Evolutionary conservation across 2,329 filamentous ascomycete species (phyloP).

Genomic region (Aspergillus ruber): DNA sequence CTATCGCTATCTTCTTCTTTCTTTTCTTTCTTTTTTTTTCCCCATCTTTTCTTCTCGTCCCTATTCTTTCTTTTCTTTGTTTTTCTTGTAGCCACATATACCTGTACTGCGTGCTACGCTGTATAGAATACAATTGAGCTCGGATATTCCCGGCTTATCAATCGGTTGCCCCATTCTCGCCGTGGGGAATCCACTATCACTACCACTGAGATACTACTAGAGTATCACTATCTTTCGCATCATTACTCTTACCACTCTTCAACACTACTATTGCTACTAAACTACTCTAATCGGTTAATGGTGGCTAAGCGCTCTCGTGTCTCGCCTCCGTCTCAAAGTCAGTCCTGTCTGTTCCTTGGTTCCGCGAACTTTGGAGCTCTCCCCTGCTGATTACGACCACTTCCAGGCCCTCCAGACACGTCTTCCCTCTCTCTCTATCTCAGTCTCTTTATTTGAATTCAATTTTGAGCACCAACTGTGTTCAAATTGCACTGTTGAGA

Average conservation of each 20-base stretch:
- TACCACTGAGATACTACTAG: background rate
- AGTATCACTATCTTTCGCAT: background rate
- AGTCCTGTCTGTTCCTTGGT: background rate
- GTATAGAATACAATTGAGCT: background rate
- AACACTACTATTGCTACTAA: background rate
- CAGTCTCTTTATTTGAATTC: background rate
- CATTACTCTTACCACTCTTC: background rate
- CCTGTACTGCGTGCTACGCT: background rate
- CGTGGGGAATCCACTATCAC: background rate
- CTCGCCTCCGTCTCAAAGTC: too few species aligned
- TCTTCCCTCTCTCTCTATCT: background rate
- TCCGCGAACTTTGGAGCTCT: background rate
- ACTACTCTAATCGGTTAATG: too few species aligned
- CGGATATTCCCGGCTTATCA: constrained; percentile 3
- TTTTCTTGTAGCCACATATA: background rate
- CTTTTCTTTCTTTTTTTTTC: background rate
- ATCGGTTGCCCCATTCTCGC: background rate
- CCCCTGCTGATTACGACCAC: background rate
- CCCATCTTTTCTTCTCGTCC: background rate
- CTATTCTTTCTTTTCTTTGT: background rate
- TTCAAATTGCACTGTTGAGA: background rate
- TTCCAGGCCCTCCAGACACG: background rate
- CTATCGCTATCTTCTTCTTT: constrained; percentile 1
- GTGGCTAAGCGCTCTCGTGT: too few species aligned
- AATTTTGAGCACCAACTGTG: too few species aligned